Evolutionary conservation across 176 grass and related monocot species (phyloP).

Genomic region (Bromus sterilis): DNA sequence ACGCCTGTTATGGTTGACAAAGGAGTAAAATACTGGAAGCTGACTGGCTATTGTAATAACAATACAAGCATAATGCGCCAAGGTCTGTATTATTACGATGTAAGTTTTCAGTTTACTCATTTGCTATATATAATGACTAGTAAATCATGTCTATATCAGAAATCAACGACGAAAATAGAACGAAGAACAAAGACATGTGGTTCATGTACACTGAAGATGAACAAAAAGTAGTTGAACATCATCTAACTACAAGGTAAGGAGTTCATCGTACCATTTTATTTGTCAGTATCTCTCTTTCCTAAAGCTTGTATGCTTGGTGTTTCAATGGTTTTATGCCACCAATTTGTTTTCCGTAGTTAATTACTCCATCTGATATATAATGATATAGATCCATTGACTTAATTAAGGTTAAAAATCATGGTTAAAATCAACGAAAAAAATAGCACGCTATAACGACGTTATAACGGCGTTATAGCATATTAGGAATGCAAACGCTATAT

Average conservation of each 20-base stretch:
- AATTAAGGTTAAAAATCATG: no score
- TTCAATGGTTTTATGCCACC: background rate
- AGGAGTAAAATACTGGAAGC: conserved; percentile 30
- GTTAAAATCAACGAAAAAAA: no score
- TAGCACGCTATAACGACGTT: no score
- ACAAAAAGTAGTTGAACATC: conserved; percentile 25
- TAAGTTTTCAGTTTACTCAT: background rate
- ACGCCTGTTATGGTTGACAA: conserved; percentile 32
- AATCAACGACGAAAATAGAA: background rate
- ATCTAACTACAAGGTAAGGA: conserved; percentile 24
- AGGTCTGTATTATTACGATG: conserved; percentile 16
- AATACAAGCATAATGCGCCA: conserved; percentile 23
- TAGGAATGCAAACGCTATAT: no score
- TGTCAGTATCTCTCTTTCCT: background rate
- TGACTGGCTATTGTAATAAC: conserved; percentile 17
- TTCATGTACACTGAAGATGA: conserved; percentile 34
- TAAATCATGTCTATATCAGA: conserved; percentile 13
- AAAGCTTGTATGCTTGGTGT: background rate
- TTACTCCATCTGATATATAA: background rate
- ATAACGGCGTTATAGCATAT: no score
- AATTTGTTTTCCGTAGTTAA: background rate
- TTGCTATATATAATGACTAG: background rate
- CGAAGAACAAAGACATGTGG: conserved; percentile 32
- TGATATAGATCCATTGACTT: no score
- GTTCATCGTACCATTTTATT: background rate